Evolutionary conservation across 768 basidiomycete genomes (phyloP).

Genomic region (Amanita inopinata): DNA sequence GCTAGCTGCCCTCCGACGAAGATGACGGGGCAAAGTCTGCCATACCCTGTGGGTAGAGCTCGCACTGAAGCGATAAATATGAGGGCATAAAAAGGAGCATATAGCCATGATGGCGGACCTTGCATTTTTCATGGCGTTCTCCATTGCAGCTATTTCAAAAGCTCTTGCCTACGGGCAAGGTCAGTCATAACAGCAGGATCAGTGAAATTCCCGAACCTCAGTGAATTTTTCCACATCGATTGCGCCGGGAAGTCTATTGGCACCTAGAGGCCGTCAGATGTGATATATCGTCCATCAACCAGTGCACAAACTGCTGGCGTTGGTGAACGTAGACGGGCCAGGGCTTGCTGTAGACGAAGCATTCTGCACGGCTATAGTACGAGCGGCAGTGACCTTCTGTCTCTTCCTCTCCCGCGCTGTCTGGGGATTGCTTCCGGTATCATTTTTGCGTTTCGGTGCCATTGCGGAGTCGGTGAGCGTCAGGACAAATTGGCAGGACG

Average conservation of each 20-base stretch:
- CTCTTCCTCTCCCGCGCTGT: slow-evolving; percentile 58
- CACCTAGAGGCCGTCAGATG: slow-evolving; percentile 26
- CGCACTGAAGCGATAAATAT: slow-evolving; percentile 30
- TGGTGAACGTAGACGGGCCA: not conserved
- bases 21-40: slow-evolving; percentile 87
- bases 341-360: not conserved
- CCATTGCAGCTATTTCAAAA: slow-evolving; percentile 89
- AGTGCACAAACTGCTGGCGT: not conserved
- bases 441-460: slow-evolving; percentile 31
- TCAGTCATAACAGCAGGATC: slow-evolving; percentile 1
- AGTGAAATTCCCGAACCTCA: slow-evolving; percentile 38
- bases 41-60: slow-evolving; percentile 76
- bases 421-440: slow-evolving; percentile 19
- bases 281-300: not conserved
- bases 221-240: slow-evolving; percentile 87
- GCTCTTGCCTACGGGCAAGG: slow-evolving; percentile 53
- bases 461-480: slow-evolving; percentile 14
- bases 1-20: slow-evolving; percentile 87
- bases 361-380: slow-evolving; percentile 59
- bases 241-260: slow-evolving; percentile 53
- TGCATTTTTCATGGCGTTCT: slow-evolving; percentile 73
- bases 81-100: not conserved
- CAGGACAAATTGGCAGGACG: not conserved
- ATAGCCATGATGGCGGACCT: slow-evolving; percentile 31
- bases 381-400: slow-evolving; percentile 49